Evolutionary conservation across 208 protist genomes (phyloP), one percentile per base, ranked within the genome.

Genomic region (Angomonas ambiguus): DNA sequence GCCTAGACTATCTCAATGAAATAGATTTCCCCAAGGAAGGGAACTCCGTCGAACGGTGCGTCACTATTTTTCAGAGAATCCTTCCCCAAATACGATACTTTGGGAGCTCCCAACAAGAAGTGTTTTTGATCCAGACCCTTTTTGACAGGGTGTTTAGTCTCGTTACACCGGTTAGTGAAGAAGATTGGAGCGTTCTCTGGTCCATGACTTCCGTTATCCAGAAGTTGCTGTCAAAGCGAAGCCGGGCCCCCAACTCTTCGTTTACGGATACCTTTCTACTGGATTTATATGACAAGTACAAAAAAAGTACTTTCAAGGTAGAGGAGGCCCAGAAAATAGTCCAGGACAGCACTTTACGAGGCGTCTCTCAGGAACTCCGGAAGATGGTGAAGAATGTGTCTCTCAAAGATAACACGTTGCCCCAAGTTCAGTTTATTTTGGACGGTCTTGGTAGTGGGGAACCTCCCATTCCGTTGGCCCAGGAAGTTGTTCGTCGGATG

Each of bases 231-330:
- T 66, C 75, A 0, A 68, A 74, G 41, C 80, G 78, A 27, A 63
- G 62, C 58, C 11, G 34, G 11, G 72, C 82, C 35, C 70, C 74
- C 71, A 35, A 42, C 2, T 59, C 84, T 2, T n/a, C 69, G 28
- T 94, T 87, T 71, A 92, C 85, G 0, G 88, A 94, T 48, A 31
- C 69, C 2, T 94, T 92, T 65, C 92, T 92, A 42, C 59, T 91
- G 25, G 53, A 83, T 2, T 72, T 93, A 2, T 77, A 79, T 1
- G 68, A 82, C 13, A 28, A 64, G 61, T 83, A 85, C 41, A 61
- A 64, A 30, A 64, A 70, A 20, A 56, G 62, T n/a, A 48, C 22
- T 28, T 80, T 69, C 25, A 64, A 71, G 28, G 41, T 69, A 1
- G 16, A 4, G 27, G 71, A 64, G 31, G 72, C 69, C 2, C 48